Base-by-base conservation (phyloP, 2,329 filamentous ascomycete species). In the Verruconis gallopava region DNA sequence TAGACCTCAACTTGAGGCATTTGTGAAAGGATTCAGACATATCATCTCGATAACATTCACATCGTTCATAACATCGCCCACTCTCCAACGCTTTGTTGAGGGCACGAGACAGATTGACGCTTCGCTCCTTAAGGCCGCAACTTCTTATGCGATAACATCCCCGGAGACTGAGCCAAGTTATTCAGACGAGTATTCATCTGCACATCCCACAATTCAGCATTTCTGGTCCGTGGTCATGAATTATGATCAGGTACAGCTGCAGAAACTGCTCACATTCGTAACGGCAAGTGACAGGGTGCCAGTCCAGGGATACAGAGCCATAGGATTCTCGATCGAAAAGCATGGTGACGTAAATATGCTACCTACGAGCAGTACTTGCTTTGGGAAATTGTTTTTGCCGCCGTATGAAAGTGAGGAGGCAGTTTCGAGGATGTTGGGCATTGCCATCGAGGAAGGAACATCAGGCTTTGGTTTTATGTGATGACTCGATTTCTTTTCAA, bases 291-390 rank as follows among this genome's bases (percentile, higher is more conserved):
- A 95, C 55, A 74, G 91, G 2, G 75, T 96, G 2, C 91, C 91
- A 0, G 83, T 94, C 0, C 86, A 84, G 15, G 91, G 91, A 2
- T 77, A 88, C 54, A 73, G 75, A 48, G 85, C 82, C 51, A 66
- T 96, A 37, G 78, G 82, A 53, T 96, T 96, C 59, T 75, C 84
- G 12, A 72, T 98, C 34, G 81, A 89, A 60, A 77, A 74, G 52
- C 85, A 86, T 54, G 77, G 83, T 13, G 69, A 77, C 42, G 80
- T 71, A 50, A 59, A 66, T 47, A 65, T 50, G 57, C 54, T 98
- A 51, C 91, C 91, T 3, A 93, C 82, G 4, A 89, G 85, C 47
- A 81, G 86, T 53, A 98, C 91, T 0, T 98, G 91, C 60, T 96
- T 94, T 63, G 85, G 89, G 2, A 88, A 83, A 37, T 62, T 98